A percentile compares a stretch with the other conserved stretches of the same genome.
Conservation (phyloP, 495 filamentous ascomycete genomes). For the Letharia columbiana region DNA sequence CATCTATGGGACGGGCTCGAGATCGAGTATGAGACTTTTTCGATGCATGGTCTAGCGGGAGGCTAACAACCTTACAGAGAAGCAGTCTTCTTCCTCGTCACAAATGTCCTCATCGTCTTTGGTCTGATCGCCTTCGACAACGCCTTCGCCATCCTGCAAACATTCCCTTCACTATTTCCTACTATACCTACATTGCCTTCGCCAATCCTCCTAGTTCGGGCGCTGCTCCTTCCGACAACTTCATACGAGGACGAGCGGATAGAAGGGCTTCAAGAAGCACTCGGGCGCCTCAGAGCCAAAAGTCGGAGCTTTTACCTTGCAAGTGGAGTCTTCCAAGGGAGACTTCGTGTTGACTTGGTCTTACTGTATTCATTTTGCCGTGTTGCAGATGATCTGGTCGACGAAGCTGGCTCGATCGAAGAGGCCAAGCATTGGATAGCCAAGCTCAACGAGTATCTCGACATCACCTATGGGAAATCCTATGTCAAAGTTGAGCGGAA, state of each 20-base stretch:
- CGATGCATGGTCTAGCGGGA: neutral
- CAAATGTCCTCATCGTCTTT: slow-evolving; percentile 55
- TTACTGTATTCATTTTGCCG: slow-evolving; percentile 64
- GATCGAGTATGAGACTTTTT: slow-evolving; percentile 38
- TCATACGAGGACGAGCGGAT: slow-evolving; percentile 45
- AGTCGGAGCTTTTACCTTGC: slow-evolving; percentile 64
- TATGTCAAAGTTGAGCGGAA: slow-evolving; percentile 13
- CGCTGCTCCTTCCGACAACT: slow-evolving; percentile 34
- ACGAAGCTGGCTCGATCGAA: slow-evolving; percentile 39
- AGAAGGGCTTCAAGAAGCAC: slow-evolving; percentile 45
- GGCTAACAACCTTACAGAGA: slow-evolving; percentile 33
- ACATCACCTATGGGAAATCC: slow-evolving; percentile 29
- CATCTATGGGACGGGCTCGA: slow-evolving; percentile 54
- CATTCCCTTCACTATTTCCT: slow-evolving; percentile 44
- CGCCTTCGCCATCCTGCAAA: slow-evolving; percentile 47
- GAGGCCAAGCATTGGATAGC: slow-evolving; percentile 44
- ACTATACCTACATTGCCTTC: slow-evolving; percentile 34
- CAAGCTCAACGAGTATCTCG: slow-evolving; percentile 44
- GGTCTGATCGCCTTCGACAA: slow-evolving; percentile 58
- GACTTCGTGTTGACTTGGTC: slow-evolving; percentile 56
- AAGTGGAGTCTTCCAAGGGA: slow-evolving; percentile 52
- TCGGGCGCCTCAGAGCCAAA: slow-evolving; percentile 44
- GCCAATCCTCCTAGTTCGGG: slow-evolving; percentile 37
- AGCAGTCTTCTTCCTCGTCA: slow-evolving; percentile 58
- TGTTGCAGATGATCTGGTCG: slow-evolving; percentile 60